phyloP scores from a whole-genome alignment of 352 stramenopile species.

The Albugo candida region DNA sequence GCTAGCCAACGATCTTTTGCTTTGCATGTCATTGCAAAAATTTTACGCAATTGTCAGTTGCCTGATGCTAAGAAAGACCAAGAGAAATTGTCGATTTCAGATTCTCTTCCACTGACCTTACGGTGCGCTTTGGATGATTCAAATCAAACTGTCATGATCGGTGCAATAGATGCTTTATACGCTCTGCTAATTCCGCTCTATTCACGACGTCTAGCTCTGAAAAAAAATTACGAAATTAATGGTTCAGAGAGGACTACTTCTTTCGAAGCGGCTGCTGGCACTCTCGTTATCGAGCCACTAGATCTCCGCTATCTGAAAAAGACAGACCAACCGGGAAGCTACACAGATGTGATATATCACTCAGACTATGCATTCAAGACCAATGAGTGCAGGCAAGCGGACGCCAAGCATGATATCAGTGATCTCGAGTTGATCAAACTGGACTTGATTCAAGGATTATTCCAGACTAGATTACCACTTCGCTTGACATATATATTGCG shows the following conservation, averaged over 20 bases:
- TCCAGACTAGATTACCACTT: conserved; percentile 31
- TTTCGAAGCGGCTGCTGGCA: conserved; percentile 1
- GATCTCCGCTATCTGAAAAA: background rate
- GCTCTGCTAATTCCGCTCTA: conserved; percentile 24
- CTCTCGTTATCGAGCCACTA: background rate
- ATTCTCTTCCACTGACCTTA: conserved; percentile 24
- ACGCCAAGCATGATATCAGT: conserved; percentile 19
- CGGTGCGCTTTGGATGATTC: conserved; percentile 37
- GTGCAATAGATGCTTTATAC: conserved; percentile 26
- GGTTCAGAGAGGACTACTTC: conserved; percentile 6
- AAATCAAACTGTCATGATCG: conserved; percentile 34
- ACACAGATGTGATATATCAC: conserved; percentile 14
- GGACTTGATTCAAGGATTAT: conserved; percentile 35
- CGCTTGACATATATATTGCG: conserved; percentile 32
- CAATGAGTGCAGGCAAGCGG: background rate
- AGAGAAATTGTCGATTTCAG: conserved; percentile 12
- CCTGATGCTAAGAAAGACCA: background rate
- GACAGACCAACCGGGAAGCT: conserved; percentile 29
- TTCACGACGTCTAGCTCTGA: background rate
- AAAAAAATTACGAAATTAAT: conserved; percentile 8
- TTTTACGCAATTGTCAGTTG: conserved; percentile 20
- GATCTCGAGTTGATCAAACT: conserved; percentile 27
- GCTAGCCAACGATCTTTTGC: conserved; percentile 50
- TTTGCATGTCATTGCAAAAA: conserved; percentile 35
- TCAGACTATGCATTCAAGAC: background rate